Conservation (phyloP, 2,329 filamentous ascomycete genomes). For the Calonectria honghensis region DNA sequence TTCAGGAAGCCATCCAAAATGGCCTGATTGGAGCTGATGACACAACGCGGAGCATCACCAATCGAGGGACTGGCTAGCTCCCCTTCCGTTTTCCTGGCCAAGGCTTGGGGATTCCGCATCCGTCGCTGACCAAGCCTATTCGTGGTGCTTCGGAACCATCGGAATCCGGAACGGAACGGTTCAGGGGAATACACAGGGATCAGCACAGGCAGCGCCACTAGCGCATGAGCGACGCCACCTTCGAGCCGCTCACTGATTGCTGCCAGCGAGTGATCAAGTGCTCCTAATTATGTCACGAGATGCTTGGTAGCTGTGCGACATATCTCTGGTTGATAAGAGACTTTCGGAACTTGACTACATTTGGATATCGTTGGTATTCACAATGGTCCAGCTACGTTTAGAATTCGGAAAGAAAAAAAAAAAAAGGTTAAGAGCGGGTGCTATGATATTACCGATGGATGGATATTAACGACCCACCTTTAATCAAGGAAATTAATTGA, state of each 20-base stretch:
- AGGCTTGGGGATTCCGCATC: neutral
- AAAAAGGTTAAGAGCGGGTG: neutral
- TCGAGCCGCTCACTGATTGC: neutral
- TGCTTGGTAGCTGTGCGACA: neutral
- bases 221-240: neutral
- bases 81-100: neutral
- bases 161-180: constrained; percentile 18
- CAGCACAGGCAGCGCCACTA: neutral
- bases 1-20: neutral
- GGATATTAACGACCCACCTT: neutral
- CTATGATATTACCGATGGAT: neutral
- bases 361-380: neutral
- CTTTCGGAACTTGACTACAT: neutral
- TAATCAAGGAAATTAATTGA: neutral
- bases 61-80: neutral
- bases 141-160: neutral
- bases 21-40: neutral
- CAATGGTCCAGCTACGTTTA: neutral
- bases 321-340: neutral
- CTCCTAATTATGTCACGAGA: neutral
- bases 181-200: neutral
- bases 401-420: neutral
- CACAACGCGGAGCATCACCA: neutral
- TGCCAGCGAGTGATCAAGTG: neutral
- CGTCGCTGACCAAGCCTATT: neutral